These are phyloP conservation scores for Schoenoplectus tabernaemontani DNA, from an alignment of 202 grass and related monocot genomes.

Conservation along the genomic window DNA sequence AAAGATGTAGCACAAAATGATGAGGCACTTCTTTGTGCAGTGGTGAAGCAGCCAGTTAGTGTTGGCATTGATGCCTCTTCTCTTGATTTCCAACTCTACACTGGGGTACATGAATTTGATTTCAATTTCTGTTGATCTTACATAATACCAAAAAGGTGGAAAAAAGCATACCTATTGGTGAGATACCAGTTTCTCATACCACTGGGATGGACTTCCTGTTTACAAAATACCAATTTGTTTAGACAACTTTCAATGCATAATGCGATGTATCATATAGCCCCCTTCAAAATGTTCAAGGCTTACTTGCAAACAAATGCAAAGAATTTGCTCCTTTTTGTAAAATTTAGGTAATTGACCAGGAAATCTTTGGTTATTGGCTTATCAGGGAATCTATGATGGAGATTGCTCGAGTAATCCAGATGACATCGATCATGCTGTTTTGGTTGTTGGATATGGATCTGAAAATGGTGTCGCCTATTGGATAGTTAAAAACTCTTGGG, in stretches of 20 bases:
- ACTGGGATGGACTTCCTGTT: too few relatives aligned
- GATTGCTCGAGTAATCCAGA: conserved; percentile 38
- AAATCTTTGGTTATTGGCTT: too few relatives aligned
- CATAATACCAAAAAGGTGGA: neutral
- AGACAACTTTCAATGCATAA: too few relatives aligned
- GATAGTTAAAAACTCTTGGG: conserved; percentile 54
- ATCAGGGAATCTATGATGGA: conserved; percentile 43
- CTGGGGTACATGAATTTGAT: conserved; percentile 26
- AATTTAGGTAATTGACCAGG: too few relatives aligned
- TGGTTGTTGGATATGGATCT: conserved; percentile 36
- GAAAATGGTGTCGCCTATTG: conserved; percentile 24
- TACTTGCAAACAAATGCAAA: too few relatives aligned
- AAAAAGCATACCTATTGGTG: neutral
- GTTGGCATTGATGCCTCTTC: conserved; percentile 46
- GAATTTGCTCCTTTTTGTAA: too few relatives aligned
- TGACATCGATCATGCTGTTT: conserved; percentile 40
- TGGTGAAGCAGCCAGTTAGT: conserved; percentile 33
- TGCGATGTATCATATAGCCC: too few relatives aligned
- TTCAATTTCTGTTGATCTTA: neutral
- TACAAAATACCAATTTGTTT: too few relatives aligned
- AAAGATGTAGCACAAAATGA: conserved; percentile 34
- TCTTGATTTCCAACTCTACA: conserved; percentile 41
- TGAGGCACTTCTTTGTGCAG: conserved; percentile 33
- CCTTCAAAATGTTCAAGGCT: too few relatives aligned
- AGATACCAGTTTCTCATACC: neutral